Conservation (phyloP, 2,329 filamentous ascomycete genomes). For the Sclerotinia minor region DNA sequence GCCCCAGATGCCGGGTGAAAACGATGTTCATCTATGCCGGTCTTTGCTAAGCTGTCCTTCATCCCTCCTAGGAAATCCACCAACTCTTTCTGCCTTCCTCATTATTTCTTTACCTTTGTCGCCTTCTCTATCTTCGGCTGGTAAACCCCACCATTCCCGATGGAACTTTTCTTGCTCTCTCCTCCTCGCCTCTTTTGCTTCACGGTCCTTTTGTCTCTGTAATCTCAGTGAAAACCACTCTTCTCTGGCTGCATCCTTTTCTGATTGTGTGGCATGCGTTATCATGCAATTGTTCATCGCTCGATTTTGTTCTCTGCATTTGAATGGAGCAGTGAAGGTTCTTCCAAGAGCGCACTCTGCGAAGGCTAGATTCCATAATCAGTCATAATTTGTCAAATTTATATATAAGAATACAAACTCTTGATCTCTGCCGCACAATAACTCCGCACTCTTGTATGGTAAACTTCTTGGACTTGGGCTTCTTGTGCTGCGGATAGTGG, state of each 20-base stretch:
- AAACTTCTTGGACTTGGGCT: constrained; percentile 76
- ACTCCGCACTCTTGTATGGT: constrained; percentile 74
- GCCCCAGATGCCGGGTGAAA: constrained; percentile 1
- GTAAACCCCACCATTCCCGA: constrained; percentile 67
- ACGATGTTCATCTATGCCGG: constrained; percentile 38
- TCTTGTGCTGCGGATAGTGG: constrained; percentile 82
- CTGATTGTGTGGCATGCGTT: constrained; percentile 75
- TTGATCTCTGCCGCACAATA: constrained; percentile 78
- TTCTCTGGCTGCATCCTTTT: constrained; percentile 84
- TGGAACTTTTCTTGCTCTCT: constrained; percentile 65
- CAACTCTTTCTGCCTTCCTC: constrained; percentile 56
- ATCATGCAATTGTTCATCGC: constrained; percentile 96
- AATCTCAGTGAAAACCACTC: constrained; percentile 86
- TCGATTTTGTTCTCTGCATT: constrained; percentile 75
- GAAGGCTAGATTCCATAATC: constrained; percentile 64
- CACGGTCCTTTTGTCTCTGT: constrained; percentile 66
- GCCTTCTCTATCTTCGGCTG: constrained; percentile 57
- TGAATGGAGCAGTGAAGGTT: constrained; percentile 84
- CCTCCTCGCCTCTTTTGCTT: constrained; percentile 61
- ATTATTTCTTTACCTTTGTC: constrained; percentile 56
- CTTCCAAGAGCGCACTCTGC: constrained; percentile 84
- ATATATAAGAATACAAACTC: constrained; percentile 50
- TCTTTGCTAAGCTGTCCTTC: constrained; percentile 42
- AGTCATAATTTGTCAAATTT: not conserved
- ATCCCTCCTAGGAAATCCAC: constrained; percentile 51